A percentile compares a stretch with the other conserved stretches of the same genome.
Conservation (phyloP, 768 basidiomycete species). For the Sarcomyxa edulis region DNA sequence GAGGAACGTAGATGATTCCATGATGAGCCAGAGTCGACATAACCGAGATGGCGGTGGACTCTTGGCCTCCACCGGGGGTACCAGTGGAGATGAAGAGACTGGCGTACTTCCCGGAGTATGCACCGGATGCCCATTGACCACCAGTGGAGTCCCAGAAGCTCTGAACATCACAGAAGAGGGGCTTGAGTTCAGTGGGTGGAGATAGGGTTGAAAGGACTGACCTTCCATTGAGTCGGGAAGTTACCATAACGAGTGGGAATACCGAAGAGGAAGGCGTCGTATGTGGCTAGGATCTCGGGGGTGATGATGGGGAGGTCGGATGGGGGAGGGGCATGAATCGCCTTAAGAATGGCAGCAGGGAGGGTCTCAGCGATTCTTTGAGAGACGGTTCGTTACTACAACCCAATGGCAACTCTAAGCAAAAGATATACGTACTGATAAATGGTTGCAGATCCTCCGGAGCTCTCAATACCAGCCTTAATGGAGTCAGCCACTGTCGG, state of each 20-base stretch:
- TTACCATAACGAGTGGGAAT: constrained; percentile 74
- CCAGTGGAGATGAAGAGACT: constrained; percentile 66
- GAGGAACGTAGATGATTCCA: constrained; percentile 39
- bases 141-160: constrained; percentile 80
- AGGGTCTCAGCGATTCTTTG: constrained; percentile 63
- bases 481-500: constrained; percentile 40
- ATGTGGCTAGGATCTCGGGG: constrained; percentile 42
- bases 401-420: neutral
- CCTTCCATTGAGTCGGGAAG: constrained; percentile 69
- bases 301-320: constrained; percentile 53
- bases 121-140: constrained; percentile 49
- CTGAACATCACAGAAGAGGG: constrained; percentile 21
- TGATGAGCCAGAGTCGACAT: constrained; percentile 61
- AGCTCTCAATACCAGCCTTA: constrained; percentile 24
- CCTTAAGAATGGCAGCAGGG: constrained; percentile 46
- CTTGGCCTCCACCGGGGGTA: constrained; percentile 68
- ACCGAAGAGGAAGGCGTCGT: constrained; percentile 66
- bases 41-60: constrained; percentile 38
- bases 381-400: neutral
- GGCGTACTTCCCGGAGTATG: constrained; percentile 63
- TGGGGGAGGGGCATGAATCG: constrained; percentile 59
- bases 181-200: neutral
- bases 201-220: constrained; percentile 7
- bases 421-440: constrained; percentile 30
- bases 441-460: constrained; percentile 33